Percentiles rank a stretch among this genome's conserved stretches.
phyloP scores from a whole-genome alignment of 768 basidiomycete genomes.

The Russula abietina region DNA sequence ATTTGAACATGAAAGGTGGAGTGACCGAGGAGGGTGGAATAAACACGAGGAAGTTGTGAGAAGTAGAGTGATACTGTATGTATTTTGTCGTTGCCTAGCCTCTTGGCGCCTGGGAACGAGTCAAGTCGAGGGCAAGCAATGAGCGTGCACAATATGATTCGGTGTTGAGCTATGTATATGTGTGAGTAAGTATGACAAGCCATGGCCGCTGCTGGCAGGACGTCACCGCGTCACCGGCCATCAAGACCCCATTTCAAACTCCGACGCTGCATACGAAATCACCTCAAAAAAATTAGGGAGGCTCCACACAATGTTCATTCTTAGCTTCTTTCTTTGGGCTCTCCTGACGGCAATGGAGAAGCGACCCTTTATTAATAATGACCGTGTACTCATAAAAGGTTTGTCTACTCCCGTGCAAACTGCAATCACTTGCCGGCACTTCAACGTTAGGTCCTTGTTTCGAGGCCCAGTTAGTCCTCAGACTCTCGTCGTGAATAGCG shows the following conservation, averaged over 20 bases:
- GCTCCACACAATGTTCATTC: neutral
- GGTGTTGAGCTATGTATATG: no score
- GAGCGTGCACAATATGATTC: no score
- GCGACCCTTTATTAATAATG: neutral
- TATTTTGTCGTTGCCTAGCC: neutral
- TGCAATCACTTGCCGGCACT: neutral
- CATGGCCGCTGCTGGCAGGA: no score
- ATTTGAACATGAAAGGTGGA: slow-evolving; percentile 38
- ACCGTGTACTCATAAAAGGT: neutral
- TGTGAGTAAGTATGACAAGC: no score
- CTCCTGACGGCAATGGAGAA: neutral
- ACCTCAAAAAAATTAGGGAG: neutral
- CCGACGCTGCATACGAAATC: no score
- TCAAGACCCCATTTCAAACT: no score
- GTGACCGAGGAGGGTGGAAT: neutral
- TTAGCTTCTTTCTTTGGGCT: no score
- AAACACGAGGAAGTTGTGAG: no score
- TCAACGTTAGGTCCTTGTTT: neutral
- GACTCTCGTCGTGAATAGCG: neutral
- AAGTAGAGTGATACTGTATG: neutral
- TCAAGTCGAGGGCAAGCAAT: no score
- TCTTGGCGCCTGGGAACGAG: no score
- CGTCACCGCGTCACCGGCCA: no score
- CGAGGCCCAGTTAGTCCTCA: neutral
- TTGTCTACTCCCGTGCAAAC: neutral